phyloP scores from a whole-genome alignment of 1,139 yeast species.

The Debaryomyces psychrophilus region DNA sequence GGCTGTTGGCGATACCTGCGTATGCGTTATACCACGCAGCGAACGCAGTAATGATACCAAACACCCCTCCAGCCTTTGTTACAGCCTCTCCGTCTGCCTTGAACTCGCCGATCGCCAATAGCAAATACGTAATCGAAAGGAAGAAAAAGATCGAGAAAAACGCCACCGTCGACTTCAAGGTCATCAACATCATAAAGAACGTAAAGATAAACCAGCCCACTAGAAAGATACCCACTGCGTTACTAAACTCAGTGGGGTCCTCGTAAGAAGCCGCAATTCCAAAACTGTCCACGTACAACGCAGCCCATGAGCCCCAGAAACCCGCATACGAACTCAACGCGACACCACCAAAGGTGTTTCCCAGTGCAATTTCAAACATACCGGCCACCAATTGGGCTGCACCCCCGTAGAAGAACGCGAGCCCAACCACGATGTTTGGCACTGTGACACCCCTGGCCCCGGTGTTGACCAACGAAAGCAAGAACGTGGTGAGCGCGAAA shows the following conservation, averaged over 20 bases:
- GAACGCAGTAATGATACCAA: conserved; percentile 79
- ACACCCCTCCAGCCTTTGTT: conserved; percentile 76
- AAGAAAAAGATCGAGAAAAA: conserved; percentile 70
- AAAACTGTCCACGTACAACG: conserved; percentile 71
- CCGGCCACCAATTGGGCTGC: conserved; percentile 73
- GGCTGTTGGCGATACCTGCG: conserved; percentile 81
- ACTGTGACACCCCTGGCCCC: conserved; percentile 39
- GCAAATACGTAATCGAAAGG: conserved; percentile 66
- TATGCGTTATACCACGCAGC: conserved; percentile 89
- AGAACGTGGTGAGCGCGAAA: conserved; percentile 84
- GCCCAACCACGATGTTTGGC: conserved; percentile 53
- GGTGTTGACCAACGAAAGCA: conserved; percentile 59
- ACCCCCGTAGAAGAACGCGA: conserved; percentile 89
- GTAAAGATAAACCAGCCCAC: conserved; percentile 84
- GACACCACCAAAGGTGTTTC: conserved; percentile 90
- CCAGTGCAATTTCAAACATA: conserved; percentile 73
- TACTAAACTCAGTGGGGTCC: conserved; percentile 30
- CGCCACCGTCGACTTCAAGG: conserved; percentile 79
- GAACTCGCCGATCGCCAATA: conserved; percentile 64
- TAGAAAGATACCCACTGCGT: conserved; percentile 73
- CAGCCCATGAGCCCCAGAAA: conserved; percentile 85
- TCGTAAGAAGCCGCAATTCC: conserved; percentile 67
- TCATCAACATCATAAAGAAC: conserved; percentile 63
- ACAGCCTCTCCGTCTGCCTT: conserved; percentile 23
- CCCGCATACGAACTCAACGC: conserved; percentile 85